Conservation (phyloP, 2,329 filamentous ascomycete genomes). For the Truncatella angustata region DNA sequence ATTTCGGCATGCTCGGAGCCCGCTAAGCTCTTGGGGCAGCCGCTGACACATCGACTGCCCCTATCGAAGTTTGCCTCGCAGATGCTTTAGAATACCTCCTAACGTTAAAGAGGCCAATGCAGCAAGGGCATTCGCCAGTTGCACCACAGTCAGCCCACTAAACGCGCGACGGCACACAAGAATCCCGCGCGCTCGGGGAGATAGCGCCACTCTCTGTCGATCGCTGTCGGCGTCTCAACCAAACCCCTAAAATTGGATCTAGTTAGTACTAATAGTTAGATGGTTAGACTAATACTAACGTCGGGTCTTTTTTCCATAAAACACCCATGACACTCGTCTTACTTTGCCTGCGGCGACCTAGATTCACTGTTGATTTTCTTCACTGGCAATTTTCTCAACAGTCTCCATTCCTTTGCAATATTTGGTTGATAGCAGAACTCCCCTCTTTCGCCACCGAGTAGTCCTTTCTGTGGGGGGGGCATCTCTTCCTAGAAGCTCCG, state of each 20-base stretch:
- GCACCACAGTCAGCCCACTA: slow-evolving; percentile 11
- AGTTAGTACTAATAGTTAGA: not conserved
- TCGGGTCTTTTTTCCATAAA: not conserved
- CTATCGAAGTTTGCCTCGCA: too few species aligned
- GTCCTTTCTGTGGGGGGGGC: too few species aligned
- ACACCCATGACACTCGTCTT: not conserved
- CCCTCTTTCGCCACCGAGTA: too few species aligned
- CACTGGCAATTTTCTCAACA: too few species aligned
- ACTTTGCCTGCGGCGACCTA: not conserved
- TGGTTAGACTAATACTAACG: slow-evolving; percentile 1
- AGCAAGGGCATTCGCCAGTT: too few species aligned
- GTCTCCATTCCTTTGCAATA: too few species aligned
- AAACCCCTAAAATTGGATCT: slow-evolving; percentile 11
- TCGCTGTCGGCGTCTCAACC: slow-evolving; percentile 3
- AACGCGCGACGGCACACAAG: slow-evolving; percentile 5
- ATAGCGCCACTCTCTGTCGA: slow-evolving; percentile 11
- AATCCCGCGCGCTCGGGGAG: not conserved
- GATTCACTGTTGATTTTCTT: not conserved
- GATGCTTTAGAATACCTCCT: too few species aligned
- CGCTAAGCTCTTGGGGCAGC: not conserved
- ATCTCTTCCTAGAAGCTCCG: too few species aligned
- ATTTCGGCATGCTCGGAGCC: not conserved
- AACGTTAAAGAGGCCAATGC: too few species aligned
- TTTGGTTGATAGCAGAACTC: not conserved
- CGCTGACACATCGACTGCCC: not conserved